Conservation (phyloP, 2,329 filamentous ascomycete species). For the Apiospora rasikravindrae region DNA sequence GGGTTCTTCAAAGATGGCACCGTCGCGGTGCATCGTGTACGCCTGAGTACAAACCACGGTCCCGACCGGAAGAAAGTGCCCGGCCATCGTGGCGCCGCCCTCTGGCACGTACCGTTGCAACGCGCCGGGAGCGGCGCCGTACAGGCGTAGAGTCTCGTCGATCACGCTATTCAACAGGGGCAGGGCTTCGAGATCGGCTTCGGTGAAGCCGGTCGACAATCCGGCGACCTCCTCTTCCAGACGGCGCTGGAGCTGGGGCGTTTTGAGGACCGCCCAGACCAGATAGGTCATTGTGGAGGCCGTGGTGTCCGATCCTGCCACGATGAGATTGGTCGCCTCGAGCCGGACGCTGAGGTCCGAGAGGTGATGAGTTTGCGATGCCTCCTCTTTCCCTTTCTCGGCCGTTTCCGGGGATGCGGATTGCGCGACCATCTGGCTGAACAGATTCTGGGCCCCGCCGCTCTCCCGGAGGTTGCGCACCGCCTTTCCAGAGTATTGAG, state of each 20-base stretch:
- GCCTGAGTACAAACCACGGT: neutral
- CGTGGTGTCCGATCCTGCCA: slow-evolving; percentile 59
- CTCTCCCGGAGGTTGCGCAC: neutral
- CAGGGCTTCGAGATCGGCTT: slow-evolving; percentile 42
- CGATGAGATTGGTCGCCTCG: slow-evolving; percentile 25
- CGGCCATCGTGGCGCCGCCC: neutral
- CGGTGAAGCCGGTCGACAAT: slow-evolving; percentile 38
- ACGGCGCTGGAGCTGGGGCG: slow-evolving; percentile 35
- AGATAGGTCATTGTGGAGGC: slow-evolving; percentile 55
- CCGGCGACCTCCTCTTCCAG: slow-evolving; percentile 43
- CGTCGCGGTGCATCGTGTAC: neutral
- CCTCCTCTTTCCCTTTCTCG: neutral
- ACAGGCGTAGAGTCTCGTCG: slow-evolving; percentile 51
- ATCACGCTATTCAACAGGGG: slow-evolving; percentile 49
- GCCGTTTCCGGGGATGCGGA: neutral
- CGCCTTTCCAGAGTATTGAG: too few relatives aligned
- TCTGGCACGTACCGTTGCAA: neutral
- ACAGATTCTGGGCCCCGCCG: neutral
- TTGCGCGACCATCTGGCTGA: neutral
- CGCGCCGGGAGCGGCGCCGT: slow-evolving; percentile 42
- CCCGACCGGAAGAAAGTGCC: neutral
- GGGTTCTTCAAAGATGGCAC: neutral
- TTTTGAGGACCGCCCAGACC: slow-evolving; percentile 44
- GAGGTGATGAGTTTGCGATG: neutral
- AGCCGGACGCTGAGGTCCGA: neutral